Evolutionary conservation across 148 eudicot species (phyloP), one percentile per base, ranked within the genome.

Genomic region (Chenopodium formosanum): DNA sequence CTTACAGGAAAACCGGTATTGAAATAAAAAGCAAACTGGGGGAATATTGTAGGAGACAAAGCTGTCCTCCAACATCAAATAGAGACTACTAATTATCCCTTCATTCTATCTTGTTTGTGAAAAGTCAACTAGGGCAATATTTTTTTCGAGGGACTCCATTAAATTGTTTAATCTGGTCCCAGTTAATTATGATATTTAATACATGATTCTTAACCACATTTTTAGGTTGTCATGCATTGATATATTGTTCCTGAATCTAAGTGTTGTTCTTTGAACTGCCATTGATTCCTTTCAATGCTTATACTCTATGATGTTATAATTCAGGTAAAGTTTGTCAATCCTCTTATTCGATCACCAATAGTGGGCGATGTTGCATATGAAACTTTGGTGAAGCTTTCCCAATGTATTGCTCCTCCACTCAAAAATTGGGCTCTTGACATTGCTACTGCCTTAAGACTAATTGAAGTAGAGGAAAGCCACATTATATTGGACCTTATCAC

Each of bases 361-460:
- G 98, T 91, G 69, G 89, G 93, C 80, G 93, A 89, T 85, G 92
- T 76, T 82, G 98, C 99, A 5, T 96, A 86, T 88, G 97, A 89
- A 84, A 90, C 97, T 40, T 79, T 96, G 91, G 95, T 94, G 86
- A 91, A 92, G 86, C 97, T 96, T 70, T 89, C 95, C 50, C 91
- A 85, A 79, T 96, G 99, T 89, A 88, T 91, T 78, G 91, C 93
- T 79, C 86, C 94, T 86, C 99, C 99, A 44, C 89, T 96, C 68
- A 88, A 90, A 81, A 90, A 90, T 84, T 96, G 94, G 97, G 95
- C 95, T 31, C 92, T 89, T 80, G 99, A 96, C 82, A 88, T 94
- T 88, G 98, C 97, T 71, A 96, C 98, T 76, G 97, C 98, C 60
- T 84, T 94, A 78, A 91, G 98, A 53, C 78, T 96, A 53, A 89